Conservation (phyloP, 139 green algal genomes). For the Chlamydomonas sp. region DNA sequence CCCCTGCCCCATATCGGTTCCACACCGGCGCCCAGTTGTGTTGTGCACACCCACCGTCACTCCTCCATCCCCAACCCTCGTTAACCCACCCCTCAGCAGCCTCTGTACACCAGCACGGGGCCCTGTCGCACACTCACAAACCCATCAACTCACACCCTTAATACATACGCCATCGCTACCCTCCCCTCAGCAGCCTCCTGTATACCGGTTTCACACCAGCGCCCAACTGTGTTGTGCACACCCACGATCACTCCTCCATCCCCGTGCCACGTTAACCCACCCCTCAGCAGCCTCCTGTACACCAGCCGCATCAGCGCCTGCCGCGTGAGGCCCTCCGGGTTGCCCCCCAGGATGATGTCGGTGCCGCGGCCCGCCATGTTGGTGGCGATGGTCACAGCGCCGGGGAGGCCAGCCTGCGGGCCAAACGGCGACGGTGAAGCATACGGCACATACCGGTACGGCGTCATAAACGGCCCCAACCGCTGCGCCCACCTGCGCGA, state of each 20-base stretch:
- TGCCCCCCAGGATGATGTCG: slow-evolving; percentile 98
- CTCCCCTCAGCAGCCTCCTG: slow-evolving; percentile 38
- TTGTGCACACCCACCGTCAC: no score
- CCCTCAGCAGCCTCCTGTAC: slow-evolving; percentile 44
- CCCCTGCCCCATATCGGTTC: no score
- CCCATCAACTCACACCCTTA: neutral
- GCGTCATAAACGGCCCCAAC: neutral
- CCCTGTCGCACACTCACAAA: neutral
- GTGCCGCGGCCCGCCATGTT: slow-evolving; percentile 99
- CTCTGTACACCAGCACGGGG: no score
- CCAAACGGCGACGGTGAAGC: neutral
- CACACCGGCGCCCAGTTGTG: no score
- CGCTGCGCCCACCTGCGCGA: slow-evolving; percentile 60
- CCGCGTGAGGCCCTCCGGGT: slow-evolving; percentile 72
- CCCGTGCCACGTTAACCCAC: neutral
- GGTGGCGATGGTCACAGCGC: slow-evolving; percentile 95
- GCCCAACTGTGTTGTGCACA: neutral
- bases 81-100: no score
- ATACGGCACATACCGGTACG: neutral
- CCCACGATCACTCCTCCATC: neutral
- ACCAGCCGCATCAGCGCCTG: slow-evolving; percentile 58
- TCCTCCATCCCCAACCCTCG: no score
- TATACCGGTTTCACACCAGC: slow-evolving; percentile 40
- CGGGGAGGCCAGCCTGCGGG: slow-evolving; percentile 81
- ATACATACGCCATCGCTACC: neutral